Conservation (phyloP, 2,329 filamentous ascomycete genomes). For the Hypoxylon sp. region DNA sequence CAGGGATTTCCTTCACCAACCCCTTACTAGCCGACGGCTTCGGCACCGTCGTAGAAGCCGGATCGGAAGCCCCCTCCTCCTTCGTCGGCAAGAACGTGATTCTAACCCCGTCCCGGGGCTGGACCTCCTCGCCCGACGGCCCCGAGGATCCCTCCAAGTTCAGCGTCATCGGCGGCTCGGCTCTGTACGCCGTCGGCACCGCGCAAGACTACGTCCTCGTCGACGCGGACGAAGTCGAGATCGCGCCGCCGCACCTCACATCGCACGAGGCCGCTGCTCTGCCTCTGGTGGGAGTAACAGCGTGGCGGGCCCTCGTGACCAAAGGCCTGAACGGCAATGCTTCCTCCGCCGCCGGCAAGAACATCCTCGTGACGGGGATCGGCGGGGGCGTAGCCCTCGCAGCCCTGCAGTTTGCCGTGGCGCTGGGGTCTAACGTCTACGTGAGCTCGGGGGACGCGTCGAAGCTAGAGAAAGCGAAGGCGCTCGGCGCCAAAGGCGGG, state of each 20-base stretch:
- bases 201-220: constrained; percentile 81
- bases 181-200: constrained; percentile 76
- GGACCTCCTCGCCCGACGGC: constrained; percentile 78
- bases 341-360: constrained; percentile 74
- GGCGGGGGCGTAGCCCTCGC: constrained; percentile 92
- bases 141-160: constrained; percentile 77
- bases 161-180: constrained; percentile 78
- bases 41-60: constrained; percentile 78
- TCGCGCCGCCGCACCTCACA: constrained; percentile 79
- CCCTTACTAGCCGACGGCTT: constrained; percentile 88
- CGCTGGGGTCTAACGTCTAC: constrained; percentile 81
- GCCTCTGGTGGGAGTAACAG: constrained; percentile 88
- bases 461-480: constrained; percentile 81
- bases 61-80: constrained; percentile 61
- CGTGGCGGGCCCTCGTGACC: constrained; percentile 85
- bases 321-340: constrained; percentile 78
- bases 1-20: constrained; percentile 82
- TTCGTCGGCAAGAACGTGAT: constrained; percentile 77
- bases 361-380: constrained; percentile 90
- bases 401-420: constrained; percentile 83
- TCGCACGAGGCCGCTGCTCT: constrained; percentile 85
- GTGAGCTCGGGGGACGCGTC: constrained; percentile 82
- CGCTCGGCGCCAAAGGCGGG: constrained; percentile 84
- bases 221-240: constrained; percentile 80
- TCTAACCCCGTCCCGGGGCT: constrained; percentile 83